These are phyloP conservation scores for Rhodotorula babjevae DNA, from an alignment of 768 basidiomycete species.

Conservation along the genomic window DNA sequence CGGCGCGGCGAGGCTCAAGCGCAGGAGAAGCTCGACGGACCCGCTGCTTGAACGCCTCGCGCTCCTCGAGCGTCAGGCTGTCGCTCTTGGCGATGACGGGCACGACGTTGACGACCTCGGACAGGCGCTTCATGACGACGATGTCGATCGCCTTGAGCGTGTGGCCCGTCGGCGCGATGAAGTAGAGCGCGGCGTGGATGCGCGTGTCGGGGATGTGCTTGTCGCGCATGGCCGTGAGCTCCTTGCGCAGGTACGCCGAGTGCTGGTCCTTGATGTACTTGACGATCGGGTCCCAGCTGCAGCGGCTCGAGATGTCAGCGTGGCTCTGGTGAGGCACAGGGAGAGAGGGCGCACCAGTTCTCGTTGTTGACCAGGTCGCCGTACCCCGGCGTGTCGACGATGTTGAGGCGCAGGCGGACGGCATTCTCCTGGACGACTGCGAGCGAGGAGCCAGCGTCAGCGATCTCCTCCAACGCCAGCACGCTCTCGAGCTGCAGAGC, in stretches of 20 bases:
- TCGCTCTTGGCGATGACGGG: slow-evolving; percentile 99
- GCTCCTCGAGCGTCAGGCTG: slow-evolving; percentile 85
- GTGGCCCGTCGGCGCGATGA: slow-evolving; percentile 98
- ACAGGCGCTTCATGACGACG: slow-evolving; percentile 97
- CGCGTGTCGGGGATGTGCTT: slow-evolving; percentile 97
- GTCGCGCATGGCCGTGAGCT: slow-evolving; percentile 97
- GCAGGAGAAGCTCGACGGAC: slow-evolving; percentile 49
- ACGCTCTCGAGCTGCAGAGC: neutral
- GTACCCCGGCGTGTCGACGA: slow-evolving; percentile 97
- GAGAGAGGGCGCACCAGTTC: slow-evolving; percentile 64
- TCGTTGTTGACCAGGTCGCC: slow-evolving; percentile 99
- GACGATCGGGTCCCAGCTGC: slow-evolving; percentile 97
- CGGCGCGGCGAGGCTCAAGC: neutral
- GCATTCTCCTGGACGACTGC: slow-evolving; percentile 93
- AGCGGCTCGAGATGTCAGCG: neutral
- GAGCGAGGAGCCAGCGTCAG: neutral
- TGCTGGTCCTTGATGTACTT: slow-evolving; percentile 99
- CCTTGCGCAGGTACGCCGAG: slow-evolving; percentile 96
- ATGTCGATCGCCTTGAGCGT: slow-evolving; percentile 92
- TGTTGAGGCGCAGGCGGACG: slow-evolving; percentile 88
- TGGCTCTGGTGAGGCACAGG: neutral
- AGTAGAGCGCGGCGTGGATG: slow-evolving; percentile 96
- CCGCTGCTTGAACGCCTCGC: slow-evolving; percentile 86
- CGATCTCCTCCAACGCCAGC: neutral
- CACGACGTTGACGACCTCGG: slow-evolving; percentile 97